phyloP scores from a whole-genome alignment of 495 filamentous ascomycete genomes.

The Penicillium pulvis region DNA sequence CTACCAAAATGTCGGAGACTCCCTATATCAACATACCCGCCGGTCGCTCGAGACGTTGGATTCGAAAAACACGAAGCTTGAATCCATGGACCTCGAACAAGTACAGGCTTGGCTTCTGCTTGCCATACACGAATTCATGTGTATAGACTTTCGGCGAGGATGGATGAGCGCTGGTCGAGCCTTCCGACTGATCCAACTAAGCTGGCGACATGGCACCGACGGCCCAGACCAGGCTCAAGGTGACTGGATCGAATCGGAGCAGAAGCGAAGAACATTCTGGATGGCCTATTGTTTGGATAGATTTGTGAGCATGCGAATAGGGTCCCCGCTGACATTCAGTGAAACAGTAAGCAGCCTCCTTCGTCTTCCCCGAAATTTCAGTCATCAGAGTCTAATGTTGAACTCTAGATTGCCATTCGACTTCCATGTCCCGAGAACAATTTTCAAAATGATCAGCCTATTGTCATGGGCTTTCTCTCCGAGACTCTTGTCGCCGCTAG shows the following conservation, averaged over 20 bases:
- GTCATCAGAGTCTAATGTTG: not conserved
- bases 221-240: conserved; percentile 7
- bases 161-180: conserved; percentile 52
- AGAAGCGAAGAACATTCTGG: conserved; percentile 54
- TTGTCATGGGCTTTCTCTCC: conserved; percentile 42
- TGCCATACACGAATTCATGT: conserved; percentile 48
- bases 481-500: conserved; percentile 33
- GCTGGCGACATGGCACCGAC: conserved; percentile 47
- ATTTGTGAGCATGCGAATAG: conserved; percentile 44
- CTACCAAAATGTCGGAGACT: conserved; percentile 40
- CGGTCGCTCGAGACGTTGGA: not conserved
- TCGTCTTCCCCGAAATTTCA: conserved; percentile 21
- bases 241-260: conserved; percentile 31
- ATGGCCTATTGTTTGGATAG: conserved; percentile 54
- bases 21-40: conserved; percentile 31
- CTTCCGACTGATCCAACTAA: conserved; percentile 50
- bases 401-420: conserved; percentile 28
- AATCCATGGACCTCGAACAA: conserved; percentile 31
- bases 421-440: conserved; percentile 49
- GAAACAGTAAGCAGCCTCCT: conserved; percentile 23
- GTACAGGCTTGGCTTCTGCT: conserved; percentile 53
- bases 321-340: conserved; percentile 45
- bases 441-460: conserved; percentile 48
- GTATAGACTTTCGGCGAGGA: conserved; percentile 37
- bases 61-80: not conserved